Percentiles rank a stretch among this genome's conserved stretches.
phyloP scores from a whole-genome alignment of 192 early-diverging fungal genomes.

The Mortierella claussenii region DNA sequence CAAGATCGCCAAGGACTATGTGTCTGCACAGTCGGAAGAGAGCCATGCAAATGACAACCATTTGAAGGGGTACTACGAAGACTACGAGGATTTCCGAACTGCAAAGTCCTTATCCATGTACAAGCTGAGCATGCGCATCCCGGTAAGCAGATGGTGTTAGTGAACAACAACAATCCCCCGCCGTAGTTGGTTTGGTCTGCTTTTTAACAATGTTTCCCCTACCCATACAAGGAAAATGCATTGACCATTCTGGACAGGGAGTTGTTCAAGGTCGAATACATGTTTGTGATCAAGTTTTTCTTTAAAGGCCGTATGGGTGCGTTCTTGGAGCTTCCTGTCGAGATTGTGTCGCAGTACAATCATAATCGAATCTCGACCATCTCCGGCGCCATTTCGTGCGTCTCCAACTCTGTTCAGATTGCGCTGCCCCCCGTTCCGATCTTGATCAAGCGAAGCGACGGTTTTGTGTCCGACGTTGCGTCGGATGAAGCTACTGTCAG shows the following conservation, averaged over 20 bases:
- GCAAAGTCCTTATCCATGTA: conserved; percentile 46
- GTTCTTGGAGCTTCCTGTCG: conserved; percentile 41
- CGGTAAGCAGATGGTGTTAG: conserved; percentile 11
- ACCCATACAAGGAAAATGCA: conserved; percentile 26
- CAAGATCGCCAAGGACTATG: conserved; percentile 49
- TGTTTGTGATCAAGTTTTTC: conserved; percentile 53
- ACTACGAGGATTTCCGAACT: conserved; percentile 40
- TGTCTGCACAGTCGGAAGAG: conserved; percentile 46
- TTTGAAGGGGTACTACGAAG: conserved; percentile 48
- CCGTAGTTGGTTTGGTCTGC: not conserved
- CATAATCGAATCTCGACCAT: conserved; percentile 51
- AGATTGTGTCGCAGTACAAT: conserved; percentile 49
- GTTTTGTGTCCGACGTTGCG: not conserved
- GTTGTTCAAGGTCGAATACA: conserved; percentile 35
- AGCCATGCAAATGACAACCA: conserved; percentile 48
- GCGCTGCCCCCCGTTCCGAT: conserved; percentile 40
- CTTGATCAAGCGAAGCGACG: conserved; percentile 10
- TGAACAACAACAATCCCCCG: not conserved
- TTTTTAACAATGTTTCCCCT: not conserved
- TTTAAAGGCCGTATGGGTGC: conserved; percentile 47
- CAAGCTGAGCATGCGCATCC: conserved; percentile 46
- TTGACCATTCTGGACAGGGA: conserved; percentile 42
- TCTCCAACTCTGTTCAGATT: conserved; percentile 45
- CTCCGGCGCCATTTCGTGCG: conserved; percentile 42
- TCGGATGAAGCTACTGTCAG: no score